Evolutionary conservation across 2,329 filamentous ascomycete species (phyloP).

Genomic region (Rhynchosporium agropyri): DNA sequence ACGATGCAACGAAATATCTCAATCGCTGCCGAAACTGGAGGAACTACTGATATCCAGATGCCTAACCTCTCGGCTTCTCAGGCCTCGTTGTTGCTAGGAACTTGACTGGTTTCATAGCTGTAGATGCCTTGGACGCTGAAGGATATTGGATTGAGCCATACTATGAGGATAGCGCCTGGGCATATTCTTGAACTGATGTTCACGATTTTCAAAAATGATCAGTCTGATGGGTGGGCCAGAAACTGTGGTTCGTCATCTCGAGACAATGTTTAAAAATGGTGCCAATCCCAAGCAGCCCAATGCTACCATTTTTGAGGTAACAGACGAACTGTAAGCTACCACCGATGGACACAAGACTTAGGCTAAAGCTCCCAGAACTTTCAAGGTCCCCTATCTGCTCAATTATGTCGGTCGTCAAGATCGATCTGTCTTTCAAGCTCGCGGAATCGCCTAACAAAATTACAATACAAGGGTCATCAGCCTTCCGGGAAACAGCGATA

Average conservation of each 20-base stretch:
- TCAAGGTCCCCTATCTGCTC: conserved; percentile 69
- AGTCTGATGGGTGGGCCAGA: conserved; percentile 50
- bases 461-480: conserved; percentile 59
- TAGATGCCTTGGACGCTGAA: conserved; percentile 49
- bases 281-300: conserved; percentile 48
- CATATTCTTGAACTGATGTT: conserved; percentile 55
- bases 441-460: conserved; percentile 60
- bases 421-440: conserved; percentile 59
- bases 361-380: conserved; percentile 41
- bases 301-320: conserved; percentile 63
- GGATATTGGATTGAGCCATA: conserved; percentile 58
- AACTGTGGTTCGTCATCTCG: conserved; percentile 52
- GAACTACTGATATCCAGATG: conserved; percentile 68
- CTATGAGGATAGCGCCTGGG: conserved; percentile 55
- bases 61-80: conserved; percentile 59
- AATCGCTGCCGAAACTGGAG: conserved; percentile 68
- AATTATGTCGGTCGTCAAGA: conserved; percentile 67
- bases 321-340: conserved; percentile 35
- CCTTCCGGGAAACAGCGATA: conserved; percentile 71
- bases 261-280: conserved; percentile 54
- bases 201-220: conserved; percentile 57
- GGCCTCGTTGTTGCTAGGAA: conserved; percentile 69
- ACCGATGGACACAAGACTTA: background rate
- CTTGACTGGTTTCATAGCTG: conserved; percentile 49
- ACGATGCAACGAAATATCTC: conserved; percentile 61